phyloP scores from a whole-genome alignment of 371 early-diverging fungal genomes.

The Rhizopus microsporus region DNA sequence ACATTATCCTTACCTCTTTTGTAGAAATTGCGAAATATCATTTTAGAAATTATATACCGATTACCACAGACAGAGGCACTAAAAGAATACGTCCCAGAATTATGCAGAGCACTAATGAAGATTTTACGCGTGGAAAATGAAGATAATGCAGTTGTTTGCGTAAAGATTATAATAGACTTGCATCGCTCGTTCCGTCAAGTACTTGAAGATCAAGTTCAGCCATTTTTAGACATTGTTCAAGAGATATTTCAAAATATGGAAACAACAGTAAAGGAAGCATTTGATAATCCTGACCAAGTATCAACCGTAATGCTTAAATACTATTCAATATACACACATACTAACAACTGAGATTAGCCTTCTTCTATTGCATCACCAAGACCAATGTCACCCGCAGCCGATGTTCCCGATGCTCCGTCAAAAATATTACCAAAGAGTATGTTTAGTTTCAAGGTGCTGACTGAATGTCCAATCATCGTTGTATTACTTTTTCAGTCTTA shows the following conservation, averaged over 20 bases:
- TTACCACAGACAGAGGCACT: slow-evolving; percentile 85
- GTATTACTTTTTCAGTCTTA: slow-evolving; percentile 91
- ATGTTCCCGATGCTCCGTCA: slow-evolving; percentile 59
- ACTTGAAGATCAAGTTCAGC: slow-evolving; percentile 85
- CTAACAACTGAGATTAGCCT: slow-evolving; percentile 37
- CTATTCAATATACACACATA: slow-evolving; percentile 2
- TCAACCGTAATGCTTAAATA: slow-evolving; percentile 3
- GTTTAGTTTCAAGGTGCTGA: slow-evolving; percentile 94
- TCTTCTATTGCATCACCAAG: slow-evolving; percentile 67
- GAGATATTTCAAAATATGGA: slow-evolving; percentile 93
- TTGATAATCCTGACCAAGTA: slow-evolving; percentile 56
- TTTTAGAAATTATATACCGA: slow-evolving; percentile 91
- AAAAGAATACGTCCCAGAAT: slow-evolving; percentile 59
- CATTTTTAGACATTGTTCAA: slow-evolving; percentile 88
- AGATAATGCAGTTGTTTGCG: slow-evolving; percentile 91
- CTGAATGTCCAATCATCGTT: slow-evolving; percentile 97
- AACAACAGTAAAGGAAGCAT: slow-evolving; percentile 78
- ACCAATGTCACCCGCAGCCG: slow-evolving; percentile 75
- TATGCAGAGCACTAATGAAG: slow-evolving; percentile 70
- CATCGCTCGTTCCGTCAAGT: slow-evolving; percentile 81
- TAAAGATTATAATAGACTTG: slow-evolving; percentile 95
- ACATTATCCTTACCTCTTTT: not conserved
- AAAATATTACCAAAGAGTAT: slow-evolving; percentile 77
- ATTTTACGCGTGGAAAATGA: slow-evolving; percentile 92
- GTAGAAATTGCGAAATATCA: slow-evolving; percentile 88